These are phyloP conservation scores for Acrodontium crateriforme DNA, from an alignment of 2,329 filamentous ascomycete genomes.

Conservation along the genomic window DNA sequence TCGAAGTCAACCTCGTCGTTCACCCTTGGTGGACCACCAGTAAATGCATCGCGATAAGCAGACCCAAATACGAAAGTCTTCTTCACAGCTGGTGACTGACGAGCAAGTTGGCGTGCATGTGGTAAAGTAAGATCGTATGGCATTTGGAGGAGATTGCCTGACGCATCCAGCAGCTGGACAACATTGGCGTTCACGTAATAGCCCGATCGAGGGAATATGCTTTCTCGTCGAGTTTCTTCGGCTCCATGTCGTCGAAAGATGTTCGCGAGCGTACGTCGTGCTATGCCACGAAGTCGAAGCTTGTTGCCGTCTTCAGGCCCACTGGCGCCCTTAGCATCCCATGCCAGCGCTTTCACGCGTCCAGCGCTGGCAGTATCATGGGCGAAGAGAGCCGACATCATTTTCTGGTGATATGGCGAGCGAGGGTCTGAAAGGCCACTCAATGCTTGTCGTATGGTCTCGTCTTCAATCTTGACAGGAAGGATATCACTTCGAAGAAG, in stretches of 20 bases:
- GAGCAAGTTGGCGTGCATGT: slow-evolving; percentile 71
- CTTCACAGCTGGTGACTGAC: slow-evolving; percentile 49
- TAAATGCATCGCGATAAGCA: slow-evolving; percentile 68
- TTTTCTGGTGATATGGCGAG: slow-evolving; percentile 80
- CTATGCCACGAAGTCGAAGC: slow-evolving; percentile 28
- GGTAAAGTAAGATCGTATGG: slow-evolving; percentile 87
- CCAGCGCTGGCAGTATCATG: slow-evolving; percentile 40
- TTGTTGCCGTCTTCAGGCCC: slow-evolving; percentile 11
- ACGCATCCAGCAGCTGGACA: slow-evolving; percentile 67
- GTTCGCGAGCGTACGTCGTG: slow-evolving; percentile 58
- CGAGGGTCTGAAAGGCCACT: slow-evolving; percentile 67
- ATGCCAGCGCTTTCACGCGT: slow-evolving; percentile 56
- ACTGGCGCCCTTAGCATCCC: slow-evolving; percentile 28
- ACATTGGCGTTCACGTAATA: slow-evolving; percentile 58
- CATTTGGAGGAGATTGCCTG: slow-evolving; percentile 81
- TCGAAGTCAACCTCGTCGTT: slow-evolving; percentile 93
- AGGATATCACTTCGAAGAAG: slow-evolving; percentile 75
- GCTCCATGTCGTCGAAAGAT: slow-evolving; percentile 87
- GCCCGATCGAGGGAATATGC: slow-evolving; percentile 67
- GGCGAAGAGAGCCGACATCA: slow-evolving; percentile 69
- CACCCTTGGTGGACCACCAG: slow-evolving; percentile 67
- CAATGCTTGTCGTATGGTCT: slow-evolving; percentile 72
- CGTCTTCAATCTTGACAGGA: slow-evolving; percentile 83
- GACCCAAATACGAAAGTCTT: slow-evolving; percentile 78
- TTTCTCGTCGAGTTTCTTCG: slow-evolving; percentile 60